Base-by-base conservation (phyloP, 148 eudicot species). In the Diospyros lotus region DNA sequence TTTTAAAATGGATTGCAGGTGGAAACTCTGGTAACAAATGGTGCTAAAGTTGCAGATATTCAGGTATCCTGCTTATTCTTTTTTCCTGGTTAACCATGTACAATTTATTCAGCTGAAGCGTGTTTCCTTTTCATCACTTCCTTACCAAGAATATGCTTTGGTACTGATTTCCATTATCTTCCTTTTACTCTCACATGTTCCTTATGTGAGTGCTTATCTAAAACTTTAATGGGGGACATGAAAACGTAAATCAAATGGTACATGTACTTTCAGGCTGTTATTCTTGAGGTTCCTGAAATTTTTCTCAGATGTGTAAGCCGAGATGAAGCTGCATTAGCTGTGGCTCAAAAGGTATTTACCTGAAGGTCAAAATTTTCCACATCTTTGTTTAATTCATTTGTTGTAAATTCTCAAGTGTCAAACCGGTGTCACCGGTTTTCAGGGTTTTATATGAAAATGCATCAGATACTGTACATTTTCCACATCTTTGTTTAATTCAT, bases 251-350 rank as follows among this genome's bases (percentile, higher is more conserved):
- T 43, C 0, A 50, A 39, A 8, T 70, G 64, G 63, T 66, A 4
- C 39, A 28, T 67, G 50, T 60, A 14, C 59, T n/a, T 78, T 15
- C 76, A 83, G 87, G 83, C 80, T 66, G 45, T 80, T 59, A 61
- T 86, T 83, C 74, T 61, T 75, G 79, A 96, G 75, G 87, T 96
- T 82, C 95, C 91, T 12, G 90, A 82, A 76, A 86, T 93, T 71
- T 84, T 96, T 65, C 78, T 89, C 28, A 88, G 82, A 85, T 91
- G 95, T 82, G 82, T 83, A 18, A 87, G 86, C 79, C 96, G 97
- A 79, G 99, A 96, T 82, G 98, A 96, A 80, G 97, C 91, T 79
- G 94, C 98, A 62, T 77, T 88, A 78, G 98, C 99, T 66, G 91
- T 96, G 28, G 93, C 99, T 54, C 97, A 93, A 75, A 96, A 91